Conservation (phyloP, 75 land plant genomes). For the Picea sitchensis region DNA sequence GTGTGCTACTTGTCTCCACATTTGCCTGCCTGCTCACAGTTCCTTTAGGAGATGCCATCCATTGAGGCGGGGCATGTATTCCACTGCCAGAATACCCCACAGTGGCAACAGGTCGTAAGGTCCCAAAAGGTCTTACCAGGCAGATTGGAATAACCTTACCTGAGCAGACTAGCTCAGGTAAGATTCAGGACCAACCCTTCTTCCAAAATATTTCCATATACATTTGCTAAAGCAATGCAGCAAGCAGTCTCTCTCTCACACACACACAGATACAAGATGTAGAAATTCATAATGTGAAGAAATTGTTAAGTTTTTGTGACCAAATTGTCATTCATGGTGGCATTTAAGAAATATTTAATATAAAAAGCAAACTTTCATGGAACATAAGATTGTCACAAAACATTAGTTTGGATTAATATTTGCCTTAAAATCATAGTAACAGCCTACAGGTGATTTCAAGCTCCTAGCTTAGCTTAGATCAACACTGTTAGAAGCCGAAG, state of each 20-base stretch:
- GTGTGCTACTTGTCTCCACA: conserved; percentile 6
- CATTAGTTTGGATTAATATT: conserved; percentile 1
- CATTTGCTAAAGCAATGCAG: conserved; percentile 1
- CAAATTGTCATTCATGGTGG: background rate
- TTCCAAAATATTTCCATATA: too few species aligned
- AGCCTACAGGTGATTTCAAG: background rate
- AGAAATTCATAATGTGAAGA: too few species aligned
- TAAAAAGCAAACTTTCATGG: background rate
- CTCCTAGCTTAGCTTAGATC: background rate
- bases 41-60: background rate
- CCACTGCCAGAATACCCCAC: background rate
- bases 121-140: background rate
- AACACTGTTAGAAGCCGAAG: conserved; percentile 1
- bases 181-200: too few species aligned
- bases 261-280: background rate
- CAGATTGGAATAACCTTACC: too few species aligned
- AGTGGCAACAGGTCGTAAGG: background rate
- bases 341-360: background rate
- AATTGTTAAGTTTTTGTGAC: background rate
- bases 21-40: background rate
- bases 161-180: too few species aligned
- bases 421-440: background rate
- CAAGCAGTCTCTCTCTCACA: background rate
- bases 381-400: background rate
- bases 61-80: background rate